Evolutionary conservation across 2,329 filamentous ascomycete species (phyloP), one percentile per base, ranked within the genome.

Genomic region (Didymella exigua): DNA sequence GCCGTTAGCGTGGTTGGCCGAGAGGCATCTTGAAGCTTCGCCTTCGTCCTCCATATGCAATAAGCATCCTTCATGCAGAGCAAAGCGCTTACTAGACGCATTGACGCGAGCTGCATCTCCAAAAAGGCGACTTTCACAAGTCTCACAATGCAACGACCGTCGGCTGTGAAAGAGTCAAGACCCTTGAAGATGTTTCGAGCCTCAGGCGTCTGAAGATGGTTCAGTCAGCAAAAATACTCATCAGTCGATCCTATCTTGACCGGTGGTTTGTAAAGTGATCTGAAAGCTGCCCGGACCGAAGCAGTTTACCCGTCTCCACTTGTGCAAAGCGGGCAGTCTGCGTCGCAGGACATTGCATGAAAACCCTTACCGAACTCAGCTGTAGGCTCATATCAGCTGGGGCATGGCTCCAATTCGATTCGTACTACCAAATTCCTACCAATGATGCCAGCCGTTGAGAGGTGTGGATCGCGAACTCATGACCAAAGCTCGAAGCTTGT

Each of bases 301-400:
- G 50, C 18, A 42, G 43, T 55, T 46, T 50, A 55, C 16, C 52
- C 52, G 52, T 47, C 52, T 43, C 52, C 52, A 55, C 52, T 36
- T 46, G 34, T 46, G 29, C 42, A 46, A 30, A 55, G 46, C 47
- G 46, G 46, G 42, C 46, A 30, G 47, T 29, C 41, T 29, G 47
- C 13, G 52, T 50, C 42, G 52, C 47, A 55, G 46, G 52, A 50
- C 46, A 49, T 49, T 45, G 52, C 52, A 50, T 47, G 52, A 49
- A 55, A 30, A 29, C 33, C 24, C 36, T 37, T 37, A 42, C 47
- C 46, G 18, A 43, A 55, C 34, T 42, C 52, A 50, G 52, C 46
- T 42, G 46, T 18, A 45, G 24, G n/a, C 36, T 30, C 24, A 46
- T 47, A 50, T 42, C 36, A 49, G 45, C 45, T 38, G 36, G 41